Base-by-base conservation (phyloP, 23 red algal species). In the Gracilaria domingensis region DNA sequence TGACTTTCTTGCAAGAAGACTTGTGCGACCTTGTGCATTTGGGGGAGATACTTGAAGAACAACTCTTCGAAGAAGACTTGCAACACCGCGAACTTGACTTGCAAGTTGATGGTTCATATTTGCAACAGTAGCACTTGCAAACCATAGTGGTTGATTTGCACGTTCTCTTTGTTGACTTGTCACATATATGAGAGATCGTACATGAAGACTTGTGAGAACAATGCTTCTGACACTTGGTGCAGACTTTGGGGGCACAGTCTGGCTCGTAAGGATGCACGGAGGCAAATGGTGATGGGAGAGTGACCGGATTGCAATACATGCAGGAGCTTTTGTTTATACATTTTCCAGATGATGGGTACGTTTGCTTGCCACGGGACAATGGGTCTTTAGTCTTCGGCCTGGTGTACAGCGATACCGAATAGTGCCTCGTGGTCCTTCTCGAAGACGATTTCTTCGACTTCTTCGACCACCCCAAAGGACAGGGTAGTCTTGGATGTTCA, bases 201-300 rank as follows among this genome's bases (percentile, higher is more conserved):
- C 70, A 37, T 2, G 70, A 75, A 4, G 38, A 45, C 26, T 75
- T 75, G n/a, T 75, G 70, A 1, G 70, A 34, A 37, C 70, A 75
- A 75, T 81, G 50, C 49, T 81, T 81, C 18, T 49, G 51, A 32
- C 56, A 57, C 49, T 81, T 81, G 51, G 58, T 81, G 36, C 33
- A 32, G 4, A 38, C 20, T 2, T 9, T 14, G 2, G 83, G 83
- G n/a, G 64, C 39, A 36, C 62, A 51, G 21, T 87, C 83, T 38
- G 58, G 45, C 36, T 87, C 83, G 17, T 60, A 87, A 29, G 18
- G 57, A 51, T 87, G 83, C 11, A 87, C 83, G 75, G 83, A 87
- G 0, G 83, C 83, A 75, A 87, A 49, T 26, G 83, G 83, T 12
- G 83, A 66, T 20, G 83, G 83, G 21, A 34, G 62, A 21, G 83